phyloP scores from a whole-genome alignment of 2,329 filamentous ascomycete species.

The Paecilomyces variotii region DNA sequence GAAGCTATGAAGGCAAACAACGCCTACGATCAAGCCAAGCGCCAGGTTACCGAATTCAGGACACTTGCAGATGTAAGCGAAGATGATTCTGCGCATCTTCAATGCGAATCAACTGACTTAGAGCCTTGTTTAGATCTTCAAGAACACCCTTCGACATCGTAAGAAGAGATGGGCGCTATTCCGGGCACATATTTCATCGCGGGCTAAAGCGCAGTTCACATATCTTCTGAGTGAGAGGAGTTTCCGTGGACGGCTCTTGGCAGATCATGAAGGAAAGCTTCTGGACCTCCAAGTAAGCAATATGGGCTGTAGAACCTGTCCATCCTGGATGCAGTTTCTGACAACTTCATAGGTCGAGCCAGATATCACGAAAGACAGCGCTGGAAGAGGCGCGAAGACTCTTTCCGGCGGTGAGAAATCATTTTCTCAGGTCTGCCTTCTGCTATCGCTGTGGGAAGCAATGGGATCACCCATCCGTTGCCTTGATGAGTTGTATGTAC shows the following conservation, averaged over 20 bases:
- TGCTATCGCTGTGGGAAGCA: conserved; percentile 92
- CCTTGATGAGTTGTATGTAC: conserved; percentile 74
- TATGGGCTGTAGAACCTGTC: neutral
- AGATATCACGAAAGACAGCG: conserved; percentile 60
- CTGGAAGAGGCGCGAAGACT: conserved; percentile 79
- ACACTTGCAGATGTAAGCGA: conserved; percentile 31
- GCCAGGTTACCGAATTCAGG: conserved; percentile 30
- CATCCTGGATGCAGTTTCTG: neutral
- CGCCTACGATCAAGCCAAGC: conserved; percentile 28
- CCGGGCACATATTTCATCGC: conserved; percentile 74
- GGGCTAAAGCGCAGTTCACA: conserved; percentile 75
- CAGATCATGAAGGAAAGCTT: conserved; percentile 66
- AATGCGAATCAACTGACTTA: neutral
- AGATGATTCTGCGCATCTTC: conserved; percentile 9
- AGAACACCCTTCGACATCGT: conserved; percentile 58
- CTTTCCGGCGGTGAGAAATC: conserved; percentile 96
- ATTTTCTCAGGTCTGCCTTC: conserved; percentile 89
- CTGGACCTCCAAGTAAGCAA: conserved; percentile 63
- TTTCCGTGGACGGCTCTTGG: conserved; percentile 71
- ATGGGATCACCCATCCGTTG: conserved; percentile 95
- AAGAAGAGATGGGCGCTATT: conserved; percentile 72
- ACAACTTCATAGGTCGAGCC: conserved; percentile 47
- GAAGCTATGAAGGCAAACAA: conserved; percentile 30
- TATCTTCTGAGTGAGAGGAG: conserved; percentile 83
- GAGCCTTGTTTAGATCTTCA: conserved; percentile 39